phyloP scores from a whole-genome alignment of 192 early-diverging fungal species.

The Diversispora eburnea region DNA sequence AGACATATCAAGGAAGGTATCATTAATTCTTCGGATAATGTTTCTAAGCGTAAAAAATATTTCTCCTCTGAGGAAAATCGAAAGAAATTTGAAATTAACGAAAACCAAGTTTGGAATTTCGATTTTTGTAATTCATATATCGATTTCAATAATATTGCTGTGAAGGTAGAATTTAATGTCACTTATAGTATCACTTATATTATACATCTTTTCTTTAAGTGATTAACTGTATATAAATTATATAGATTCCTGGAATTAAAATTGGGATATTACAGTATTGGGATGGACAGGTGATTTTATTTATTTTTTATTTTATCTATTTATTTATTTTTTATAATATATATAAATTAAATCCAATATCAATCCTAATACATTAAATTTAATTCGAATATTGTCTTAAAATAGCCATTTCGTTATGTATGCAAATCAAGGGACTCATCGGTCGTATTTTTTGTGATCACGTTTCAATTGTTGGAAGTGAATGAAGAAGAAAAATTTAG shows the following conservation, averaged over 20 bases:
- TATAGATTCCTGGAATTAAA: constrained; percentile 45
- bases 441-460: constrained; percentile 63
- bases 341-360: too few species aligned
- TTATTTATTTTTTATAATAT: constrained; percentile 21
- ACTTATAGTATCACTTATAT: background rate
- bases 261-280: constrained; percentile 49
- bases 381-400: too few species aligned
- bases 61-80: constrained; percentile 51
- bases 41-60: constrained; percentile 45
- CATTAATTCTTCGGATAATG: constrained; percentile 11
- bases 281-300: constrained; percentile 62
- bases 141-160: constrained; percentile 44
- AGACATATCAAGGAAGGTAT: constrained; percentile 37
- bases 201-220: background rate
- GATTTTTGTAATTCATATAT: constrained; percentile 63
- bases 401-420: constrained; percentile 70
- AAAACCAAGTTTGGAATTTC: constrained; percentile 69
- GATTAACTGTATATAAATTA: constrained; percentile 1
- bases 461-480: constrained; percentile 53
- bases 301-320: background rate
- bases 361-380: too few species aligned
- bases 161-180: background rate
- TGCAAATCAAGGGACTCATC: constrained; percentile 61
- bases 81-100: constrained; percentile 46
- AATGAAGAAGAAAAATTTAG: constrained; percentile 24